Conservation (phyloP, 345 rosid species). For the Eutrema japonicum region DNA sequence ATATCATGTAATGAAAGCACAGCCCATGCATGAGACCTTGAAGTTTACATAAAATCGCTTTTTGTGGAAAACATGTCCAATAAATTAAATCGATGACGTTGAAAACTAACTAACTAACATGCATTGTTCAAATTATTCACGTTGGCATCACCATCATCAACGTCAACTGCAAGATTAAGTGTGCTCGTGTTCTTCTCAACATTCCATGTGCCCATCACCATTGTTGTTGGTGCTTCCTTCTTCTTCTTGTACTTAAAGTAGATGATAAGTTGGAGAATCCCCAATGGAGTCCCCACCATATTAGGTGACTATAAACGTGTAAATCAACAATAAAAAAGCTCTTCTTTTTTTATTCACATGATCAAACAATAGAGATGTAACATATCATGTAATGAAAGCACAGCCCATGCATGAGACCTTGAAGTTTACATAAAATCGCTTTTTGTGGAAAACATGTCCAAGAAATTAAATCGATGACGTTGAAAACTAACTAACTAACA, state of each 20-base stretch:
- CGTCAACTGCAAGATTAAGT: constrained; percentile 40
- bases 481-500: constrained; percentile 21
- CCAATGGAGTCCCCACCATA: constrained; percentile 69
- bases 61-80: background rate
- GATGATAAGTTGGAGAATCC: constrained; percentile 67
- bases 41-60: no score
- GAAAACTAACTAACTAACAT: constrained; percentile 22
- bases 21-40: constrained; percentile 10
- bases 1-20: constrained; percentile 16
- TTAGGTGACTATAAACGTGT: constrained; percentile 64
- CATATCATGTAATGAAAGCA: constrained; percentile 16
- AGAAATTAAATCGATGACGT: background rate
- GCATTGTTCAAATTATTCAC: constrained; percentile 39
- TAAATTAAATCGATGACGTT: background rate
- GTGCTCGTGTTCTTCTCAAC: constrained; percentile 42
- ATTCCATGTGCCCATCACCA: constrained; percentile 50
- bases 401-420: constrained; percentile 7
- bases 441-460: background rate
- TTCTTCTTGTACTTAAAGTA: constrained; percentile 67
- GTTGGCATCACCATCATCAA: constrained; percentile 34
- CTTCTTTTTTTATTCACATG: constrained; percentile 7
- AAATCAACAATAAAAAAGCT: background rate
- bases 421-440: no score
- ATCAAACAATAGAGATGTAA: constrained; percentile 8
- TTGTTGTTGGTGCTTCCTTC: constrained; percentile 50